Percentiles rank a stretch among this genome's conserved stretches.
Evolutionary conservation across 192 early-diverging fungal species (phyloP).

Genomic region (Coemansia sp.): DNA sequence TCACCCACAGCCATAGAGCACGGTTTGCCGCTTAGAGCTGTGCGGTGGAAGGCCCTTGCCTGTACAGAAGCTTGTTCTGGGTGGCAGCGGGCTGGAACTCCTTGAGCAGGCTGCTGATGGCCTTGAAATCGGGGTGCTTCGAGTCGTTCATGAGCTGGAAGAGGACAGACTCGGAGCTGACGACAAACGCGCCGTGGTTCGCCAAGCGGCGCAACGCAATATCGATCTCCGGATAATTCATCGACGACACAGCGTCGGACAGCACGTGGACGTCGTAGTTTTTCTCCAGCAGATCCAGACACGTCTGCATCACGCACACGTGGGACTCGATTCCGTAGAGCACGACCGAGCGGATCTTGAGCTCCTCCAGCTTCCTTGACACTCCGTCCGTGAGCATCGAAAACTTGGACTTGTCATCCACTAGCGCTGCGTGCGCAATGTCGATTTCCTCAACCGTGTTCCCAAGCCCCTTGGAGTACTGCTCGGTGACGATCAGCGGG

Average conservation of each 20-base stretch:
- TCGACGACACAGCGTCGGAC: constrained; percentile 90
- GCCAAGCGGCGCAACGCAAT: constrained; percentile 73
- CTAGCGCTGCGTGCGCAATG: constrained; percentile 61
- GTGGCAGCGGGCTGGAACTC: constrained; percentile 69
- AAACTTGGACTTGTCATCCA: constrained; percentile 80
- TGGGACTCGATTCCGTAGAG: constrained; percentile 95
- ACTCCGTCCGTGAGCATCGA: constrained; percentile 81
- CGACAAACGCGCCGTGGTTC: constrained; percentile 74
- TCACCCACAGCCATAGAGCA: not conserved
- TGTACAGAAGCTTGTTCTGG: constrained; percentile 66
- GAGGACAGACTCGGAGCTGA: constrained; percentile 72
- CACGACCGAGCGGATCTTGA: constrained; percentile 66
- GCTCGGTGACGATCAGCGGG: constrained; percentile 91
- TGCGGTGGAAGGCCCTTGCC: not conserved
- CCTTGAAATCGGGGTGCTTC: constrained; percentile 72
- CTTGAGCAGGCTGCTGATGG: constrained; percentile 81
- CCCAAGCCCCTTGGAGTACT: constrained; percentile 74
- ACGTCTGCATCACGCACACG: constrained; percentile 94
- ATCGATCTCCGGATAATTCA: constrained; percentile 78
- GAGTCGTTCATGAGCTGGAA: constrained; percentile 73
- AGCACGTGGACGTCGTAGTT: constrained; percentile 85
- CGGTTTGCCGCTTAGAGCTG: constrained; percentile 3
- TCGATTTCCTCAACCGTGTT: constrained; percentile 77
- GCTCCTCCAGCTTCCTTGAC: constrained; percentile 52
- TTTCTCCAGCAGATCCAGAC: constrained; percentile 80